phyloP scores from a whole-genome alignment of 768 basidiomycete genomes.

The Dioszegia crocea region DNA sequence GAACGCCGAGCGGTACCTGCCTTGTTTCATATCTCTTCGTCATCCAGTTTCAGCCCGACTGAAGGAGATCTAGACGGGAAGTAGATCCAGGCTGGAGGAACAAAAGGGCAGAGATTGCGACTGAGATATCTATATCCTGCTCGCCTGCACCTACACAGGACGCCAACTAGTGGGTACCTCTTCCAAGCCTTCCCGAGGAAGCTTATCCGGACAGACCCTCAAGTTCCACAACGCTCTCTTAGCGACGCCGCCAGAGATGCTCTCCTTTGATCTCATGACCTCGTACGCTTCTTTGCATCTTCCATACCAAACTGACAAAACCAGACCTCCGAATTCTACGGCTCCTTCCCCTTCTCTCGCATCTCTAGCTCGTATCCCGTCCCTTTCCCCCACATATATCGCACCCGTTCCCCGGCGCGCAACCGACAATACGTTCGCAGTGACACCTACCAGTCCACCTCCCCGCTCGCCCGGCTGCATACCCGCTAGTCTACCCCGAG shows the following conservation, averaged over 20 bases:
- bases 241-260: not conserved
- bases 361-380: not conserved
- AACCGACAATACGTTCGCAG: not conserved
- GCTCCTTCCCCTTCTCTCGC: slow-evolving; percentile 5
- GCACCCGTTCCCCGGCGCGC: not conserved
- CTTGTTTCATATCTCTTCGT: not conserved
- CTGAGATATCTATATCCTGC: too few species aligned
- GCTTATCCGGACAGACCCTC: too few species aligned
- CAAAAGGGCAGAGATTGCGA: too few species aligned
- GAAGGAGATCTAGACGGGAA: too few species aligned
- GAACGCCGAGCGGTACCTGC: too few species aligned
- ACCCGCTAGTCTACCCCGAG: not conserved
- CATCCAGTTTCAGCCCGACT: not conserved
- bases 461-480: not conserved
- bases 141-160: too few species aligned
- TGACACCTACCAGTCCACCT: not conserved
- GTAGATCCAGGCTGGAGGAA: too few species aligned
- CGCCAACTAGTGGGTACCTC: too few species aligned
- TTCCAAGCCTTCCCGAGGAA: too few species aligned
- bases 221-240: too few species aligned
- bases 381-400: not conserved
- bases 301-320: not conserved
- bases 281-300: not conserved
- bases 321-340: slow-evolving; percentile 1
- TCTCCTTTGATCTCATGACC: not conserved